phyloP scores from a whole-genome alignment of 2,329 filamentous ascomycete species.

The Pyrenophora seminiperda region DNA sequence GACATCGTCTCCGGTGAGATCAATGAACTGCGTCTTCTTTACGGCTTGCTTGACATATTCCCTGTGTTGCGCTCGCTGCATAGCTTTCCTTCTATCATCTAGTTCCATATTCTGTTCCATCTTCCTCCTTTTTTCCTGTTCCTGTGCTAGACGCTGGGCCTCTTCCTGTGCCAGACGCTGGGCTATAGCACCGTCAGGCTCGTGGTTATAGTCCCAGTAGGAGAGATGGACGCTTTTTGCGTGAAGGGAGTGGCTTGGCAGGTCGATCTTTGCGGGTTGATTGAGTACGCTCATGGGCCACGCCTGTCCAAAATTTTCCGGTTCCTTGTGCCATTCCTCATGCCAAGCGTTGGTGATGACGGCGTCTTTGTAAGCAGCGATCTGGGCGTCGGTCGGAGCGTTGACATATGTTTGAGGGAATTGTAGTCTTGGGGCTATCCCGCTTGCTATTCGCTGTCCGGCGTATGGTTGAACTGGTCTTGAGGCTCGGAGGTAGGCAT shows the following conservation, averaged over 20 bases:
- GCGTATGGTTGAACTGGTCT: background rate
- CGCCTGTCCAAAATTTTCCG: conserved; percentile 2
- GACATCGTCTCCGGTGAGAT: conserved; percentile 5
- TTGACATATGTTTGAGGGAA: background rate
- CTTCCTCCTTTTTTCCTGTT: background rate
- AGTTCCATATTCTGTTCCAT: background rate
- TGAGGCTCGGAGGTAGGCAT: background rate
- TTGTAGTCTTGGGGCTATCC: background rate
- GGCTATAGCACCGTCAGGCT: conserved; percentile 6
- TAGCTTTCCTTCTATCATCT: background rate
- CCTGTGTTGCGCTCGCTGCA: conserved; percentile 2
- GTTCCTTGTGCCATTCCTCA: conserved; percentile 10
- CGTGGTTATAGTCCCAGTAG: conserved; percentile 11
- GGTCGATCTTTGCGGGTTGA: conserved; percentile 7
- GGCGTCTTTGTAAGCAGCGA: background rate
- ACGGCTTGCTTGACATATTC: conserved; percentile 4
- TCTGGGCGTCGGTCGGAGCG: background rate
- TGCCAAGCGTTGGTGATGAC: conserved; percentile 5
- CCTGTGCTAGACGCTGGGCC: conserved; percentile 3
- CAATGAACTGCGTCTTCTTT: conserved; percentile 3
- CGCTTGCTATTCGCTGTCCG: background rate
- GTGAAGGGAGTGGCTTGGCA: conserved; percentile 1
- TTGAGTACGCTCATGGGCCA: conserved; percentile 6
- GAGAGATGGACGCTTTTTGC: background rate
- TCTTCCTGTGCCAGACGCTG: conserved; percentile 3